A percentile compares a stretch with the other conserved stretches of the same genome.
Evolutionary conservation across 176 grass and related monocot genomes (phyloP).

Genomic region (Chrysopogon serrulatus): DNA sequence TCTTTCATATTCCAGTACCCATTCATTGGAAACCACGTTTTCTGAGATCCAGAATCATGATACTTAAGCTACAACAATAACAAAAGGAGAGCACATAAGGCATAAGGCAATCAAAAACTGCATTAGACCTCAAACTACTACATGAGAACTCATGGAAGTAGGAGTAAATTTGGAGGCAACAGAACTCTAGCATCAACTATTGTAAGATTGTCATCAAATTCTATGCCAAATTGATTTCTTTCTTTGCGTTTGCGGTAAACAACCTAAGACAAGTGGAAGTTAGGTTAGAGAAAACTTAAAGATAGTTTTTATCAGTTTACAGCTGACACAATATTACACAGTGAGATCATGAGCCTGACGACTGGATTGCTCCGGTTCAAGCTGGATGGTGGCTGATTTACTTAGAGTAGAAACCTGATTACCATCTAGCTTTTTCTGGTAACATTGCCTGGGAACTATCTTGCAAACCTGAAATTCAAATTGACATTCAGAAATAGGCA

Average conservation of each 20-base stretch:
- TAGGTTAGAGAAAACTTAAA: conserved; percentile 3
- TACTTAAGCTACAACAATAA: conserved; percentile 42
- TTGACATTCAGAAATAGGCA: neutral
- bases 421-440: conserved; percentile 42
- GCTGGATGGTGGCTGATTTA: conserved; percentile 17
- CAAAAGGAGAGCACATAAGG: neutral
- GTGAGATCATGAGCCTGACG: conserved; percentile 22
- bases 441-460: conserved; percentile 43
- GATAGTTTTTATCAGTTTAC: neutral
- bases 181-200: conserved; percentile 49
- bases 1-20: conserved; percentile 52
- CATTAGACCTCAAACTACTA: neutral
- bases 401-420: conserved; percentile 37
- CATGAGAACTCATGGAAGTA: neutral
- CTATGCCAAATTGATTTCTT: conserved; percentile 57
- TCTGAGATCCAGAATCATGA: conserved; percentile 34
- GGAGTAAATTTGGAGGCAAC: conserved; percentile 37
- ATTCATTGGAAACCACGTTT: conserved; percentile 4
- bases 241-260: conserved; percentile 30
- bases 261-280: conserved; percentile 24
- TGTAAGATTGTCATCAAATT: conserved; percentile 35
- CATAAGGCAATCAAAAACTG: neutral
- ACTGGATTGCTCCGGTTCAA: conserved; percentile 31
- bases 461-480: conserved; percentile 42
- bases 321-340: neutral